A percentile compares a stretch with the other conserved stretches of the same genome.
Conservation (phyloP, 2,329 filamentous ascomycete genomes). For the Tolypocladium cylindrosporum region DNA sequence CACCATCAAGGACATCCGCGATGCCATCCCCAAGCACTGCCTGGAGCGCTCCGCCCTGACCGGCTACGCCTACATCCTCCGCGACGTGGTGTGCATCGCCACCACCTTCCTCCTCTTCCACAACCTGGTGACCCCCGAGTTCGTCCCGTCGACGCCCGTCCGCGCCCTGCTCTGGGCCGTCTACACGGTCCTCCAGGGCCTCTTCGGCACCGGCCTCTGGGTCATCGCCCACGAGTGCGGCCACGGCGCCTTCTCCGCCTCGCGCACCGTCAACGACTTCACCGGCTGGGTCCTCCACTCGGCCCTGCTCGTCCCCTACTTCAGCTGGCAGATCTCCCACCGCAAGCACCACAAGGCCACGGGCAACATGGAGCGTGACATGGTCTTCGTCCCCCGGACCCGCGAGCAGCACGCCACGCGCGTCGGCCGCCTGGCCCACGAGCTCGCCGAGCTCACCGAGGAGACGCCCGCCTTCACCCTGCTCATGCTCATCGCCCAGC, state of each 20-base stretch:
- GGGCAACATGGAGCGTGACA: conserved; percentile 92
- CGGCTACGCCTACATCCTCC: conserved; percentile 73
- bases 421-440: conserved; percentile 64
- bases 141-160: conserved; percentile 57
- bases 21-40: conserved; percentile 97
- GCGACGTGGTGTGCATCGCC: conserved; percentile 65
- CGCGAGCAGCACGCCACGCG: conserved; percentile 70
- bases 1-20: conserved; percentile 94
- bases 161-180: conserved; percentile 55
- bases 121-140: conserved; percentile 80
- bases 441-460: conserved; percentile 82
- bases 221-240: conserved; percentile 97
- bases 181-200: conserved; percentile 75
- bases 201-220: conserved; percentile 92
- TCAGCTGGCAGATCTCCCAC: conserved; percentile 99
- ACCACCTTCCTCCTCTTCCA: conserved; percentile 80
- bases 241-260: conserved; percentile 93
- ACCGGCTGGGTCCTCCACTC: conserved; percentile 92
- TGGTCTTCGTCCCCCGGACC: conserved; percentile 97
- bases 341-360: conserved; percentile 99
- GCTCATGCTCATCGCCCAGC: conserved; percentile 65
- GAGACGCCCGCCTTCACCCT: conserved; percentile 85
- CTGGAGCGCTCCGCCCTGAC: conserved; percentile 73
- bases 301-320: conserved; percentile 84
- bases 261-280: conserved; percentile 79